Base-by-base conservation (phyloP, 257 asterid species). In the Gentiana straminea region DNA sequence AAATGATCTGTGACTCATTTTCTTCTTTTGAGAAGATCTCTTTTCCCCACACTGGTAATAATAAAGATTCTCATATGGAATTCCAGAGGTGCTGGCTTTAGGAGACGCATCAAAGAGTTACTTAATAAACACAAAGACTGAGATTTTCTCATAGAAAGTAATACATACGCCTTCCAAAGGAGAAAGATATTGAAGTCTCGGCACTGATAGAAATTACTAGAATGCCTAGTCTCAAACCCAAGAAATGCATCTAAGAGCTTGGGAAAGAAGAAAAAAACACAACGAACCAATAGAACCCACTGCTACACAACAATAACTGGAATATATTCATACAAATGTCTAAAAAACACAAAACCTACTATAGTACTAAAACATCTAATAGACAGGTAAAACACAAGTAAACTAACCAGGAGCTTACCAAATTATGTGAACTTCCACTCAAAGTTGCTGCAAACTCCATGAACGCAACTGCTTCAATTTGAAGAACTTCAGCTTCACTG, bases 381-480 rank as follows among this genome's bases (percentile, higher is more conserved):
- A 56, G 55, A 51, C 50, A 39, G 33, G 48, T 48, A 69, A 66
- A n/a, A 59, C 48, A 13, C 44, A 58, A 7, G 9, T 41, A 61
- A 55, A 67, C 67, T 64, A 65, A 72, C 64, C 64, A 67, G 58
- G 70, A 73, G 72, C 94, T 59, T 65, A 91, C 98, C 98, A 92
- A 71, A 84, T 92, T 92, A 69, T 92, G 85, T 60, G 93, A 74
- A 76, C 70, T 83, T 73, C 82, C 95, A 65, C 75, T 76, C 67
- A 80, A 78, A 76, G 90, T 83, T 54, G 97, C 95, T 43, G 92
- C 94, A 60, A 81, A 81, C 72, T 87, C 93, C 77, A 87, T 51
- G 61, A 92, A 84, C 54, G 83, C 78, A 63, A 92, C 67, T 34
- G 83, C 93, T 79, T 89, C 94, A 54, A 71, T 73, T 68, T 83